These are phyloP conservation scores for Tetradesmus obliquus DNA, from an alignment of 139 green algal species.

Conservation along the genomic window DNA sequence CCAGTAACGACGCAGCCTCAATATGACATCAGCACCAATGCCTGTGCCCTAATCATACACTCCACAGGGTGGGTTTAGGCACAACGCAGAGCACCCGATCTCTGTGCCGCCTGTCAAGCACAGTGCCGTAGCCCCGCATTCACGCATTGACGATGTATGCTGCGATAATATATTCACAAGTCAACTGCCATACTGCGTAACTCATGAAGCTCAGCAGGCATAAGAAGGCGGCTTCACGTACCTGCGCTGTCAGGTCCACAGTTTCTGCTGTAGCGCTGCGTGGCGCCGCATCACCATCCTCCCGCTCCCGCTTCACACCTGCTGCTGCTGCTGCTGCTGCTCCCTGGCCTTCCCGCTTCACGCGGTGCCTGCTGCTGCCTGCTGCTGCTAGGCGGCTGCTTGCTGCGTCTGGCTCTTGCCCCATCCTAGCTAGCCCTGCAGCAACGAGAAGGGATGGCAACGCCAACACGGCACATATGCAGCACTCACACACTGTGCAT, in stretches of 20 bases:
- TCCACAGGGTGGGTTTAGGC: too few species aligned
- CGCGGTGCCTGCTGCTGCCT: constrained; percentile 17
- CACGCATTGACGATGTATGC: too few species aligned
- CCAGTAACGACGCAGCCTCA: too few species aligned
- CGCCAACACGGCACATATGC: background rate
- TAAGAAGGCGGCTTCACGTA: background rate
- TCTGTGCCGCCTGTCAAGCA: too few species aligned
- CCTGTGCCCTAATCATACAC: too few species aligned
- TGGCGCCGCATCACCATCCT: background rate
- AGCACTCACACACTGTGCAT: too few species aligned
- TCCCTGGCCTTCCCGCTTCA: constrained; percentile 23
- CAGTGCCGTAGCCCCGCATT: too few species aligned
- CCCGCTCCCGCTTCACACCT: constrained; percentile 27
- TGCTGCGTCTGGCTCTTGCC: background rate
- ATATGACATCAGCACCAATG: background rate
- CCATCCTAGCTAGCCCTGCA: background rate
- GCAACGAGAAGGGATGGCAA: background rate
- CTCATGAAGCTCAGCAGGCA: too few species aligned
- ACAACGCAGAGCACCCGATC: too few species aligned
- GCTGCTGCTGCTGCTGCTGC: background rate
- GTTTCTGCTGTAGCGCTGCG: background rate
- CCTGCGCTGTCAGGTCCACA: constrained; percentile 28
- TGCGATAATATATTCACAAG: too few species aligned
- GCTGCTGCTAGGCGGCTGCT: constrained; percentile 2
- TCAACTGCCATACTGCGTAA: too few species aligned